A percentile compares a stretch with the other conserved stretches of the same genome.
Evolutionary conservation across 768 basidiomycete genomes (phyloP).

Genomic region (Russula foetens): DNA sequence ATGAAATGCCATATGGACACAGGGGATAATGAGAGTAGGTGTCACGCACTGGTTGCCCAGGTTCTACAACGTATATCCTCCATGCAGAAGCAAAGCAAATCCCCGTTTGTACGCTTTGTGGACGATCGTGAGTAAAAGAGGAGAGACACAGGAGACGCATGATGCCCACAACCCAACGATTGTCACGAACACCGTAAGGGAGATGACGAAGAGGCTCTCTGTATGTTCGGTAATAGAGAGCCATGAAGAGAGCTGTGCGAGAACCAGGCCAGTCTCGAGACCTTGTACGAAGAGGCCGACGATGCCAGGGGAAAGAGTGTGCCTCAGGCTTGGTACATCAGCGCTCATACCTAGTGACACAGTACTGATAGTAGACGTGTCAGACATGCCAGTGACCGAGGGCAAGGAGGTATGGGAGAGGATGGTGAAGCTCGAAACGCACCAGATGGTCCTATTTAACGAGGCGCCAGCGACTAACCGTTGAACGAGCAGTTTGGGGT

Average conservation of each 20-base stretch:
- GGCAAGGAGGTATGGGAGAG: not conserved
- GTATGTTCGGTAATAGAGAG: not conserved
- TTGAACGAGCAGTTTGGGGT: too few relatives aligned
- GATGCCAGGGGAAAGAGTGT: not conserved
- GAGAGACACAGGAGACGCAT: not conserved
- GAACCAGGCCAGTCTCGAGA: not conserved
- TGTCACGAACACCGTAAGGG: not conserved
- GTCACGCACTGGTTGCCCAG: not conserved
- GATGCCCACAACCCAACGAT: not conserved
- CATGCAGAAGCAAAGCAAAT: not conserved
- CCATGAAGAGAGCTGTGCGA: not conserved
- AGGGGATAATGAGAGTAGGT: not conserved
- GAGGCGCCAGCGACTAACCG: too few relatives aligned
- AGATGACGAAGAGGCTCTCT: not conserved
- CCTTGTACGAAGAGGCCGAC: constrained; percentile 11
- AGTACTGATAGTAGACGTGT: too few relatives aligned
- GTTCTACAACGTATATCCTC: not conserved
- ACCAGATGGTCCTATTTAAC: too few relatives aligned
- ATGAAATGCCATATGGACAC: not conserved
- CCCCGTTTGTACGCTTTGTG: not conserved
- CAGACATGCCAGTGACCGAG: too few relatives aligned
- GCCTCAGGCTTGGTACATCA: not conserved
- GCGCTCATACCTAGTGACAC: too few relatives aligned
- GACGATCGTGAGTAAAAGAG: not conserved
- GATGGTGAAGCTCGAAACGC: too few relatives aligned